Conservation (phyloP, 2,329 filamentous ascomycete genomes). For the Neopestalotiopsis sp. region DNA sequence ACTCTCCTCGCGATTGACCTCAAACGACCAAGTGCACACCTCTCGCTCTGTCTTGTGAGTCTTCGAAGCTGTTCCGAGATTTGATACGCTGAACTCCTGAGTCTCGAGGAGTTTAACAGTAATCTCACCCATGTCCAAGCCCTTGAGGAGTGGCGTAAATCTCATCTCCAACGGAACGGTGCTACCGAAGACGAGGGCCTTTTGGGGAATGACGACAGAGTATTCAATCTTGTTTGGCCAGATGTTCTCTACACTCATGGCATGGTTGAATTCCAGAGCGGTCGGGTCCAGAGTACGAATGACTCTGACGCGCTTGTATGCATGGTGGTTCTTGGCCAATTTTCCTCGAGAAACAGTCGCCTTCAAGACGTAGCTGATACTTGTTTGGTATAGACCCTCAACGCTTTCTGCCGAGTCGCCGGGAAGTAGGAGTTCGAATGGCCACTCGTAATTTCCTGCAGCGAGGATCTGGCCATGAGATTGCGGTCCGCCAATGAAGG, state of each 20-base stretch:
- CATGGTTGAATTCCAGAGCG: slow-evolving; percentile 79
- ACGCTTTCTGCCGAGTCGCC: slow-evolving; percentile 83
- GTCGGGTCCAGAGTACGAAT: slow-evolving; percentile 79
- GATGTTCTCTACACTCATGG: slow-evolving; percentile 95
- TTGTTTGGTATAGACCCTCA: slow-evolving; percentile 85
- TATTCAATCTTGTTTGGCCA: slow-evolving; percentile 99
- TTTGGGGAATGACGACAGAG: slow-evolving; percentile 89
- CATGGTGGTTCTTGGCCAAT: slow-evolving; percentile 83
- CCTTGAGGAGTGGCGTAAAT: slow-evolving; percentile 87
- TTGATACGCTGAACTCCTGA: slow-evolving; percentile 67
- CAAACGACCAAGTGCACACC: slow-evolving; percentile 64
- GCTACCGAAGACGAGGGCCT: slow-evolving; percentile 94
- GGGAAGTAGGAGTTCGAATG: slow-evolving; percentile 76
- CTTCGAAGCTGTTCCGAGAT: slow-evolving; percentile 46
- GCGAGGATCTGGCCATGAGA: slow-evolving; percentile 64
- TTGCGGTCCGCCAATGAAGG: slow-evolving; percentile 64
- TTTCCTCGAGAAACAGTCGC: slow-evolving; percentile 87
- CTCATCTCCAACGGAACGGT: slow-evolving; percentile 82
- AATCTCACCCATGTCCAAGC: slow-evolving; percentile 82
- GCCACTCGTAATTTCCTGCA: slow-evolving; percentile 83
- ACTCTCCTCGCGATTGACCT: slow-evolving; percentile 62
- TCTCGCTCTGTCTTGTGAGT: slow-evolving; percentile 69
- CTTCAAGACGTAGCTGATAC: slow-evolving; percentile 89
- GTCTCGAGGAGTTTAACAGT: slow-evolving; percentile 80
- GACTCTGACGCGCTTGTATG: slow-evolving; percentile 78